A percentile compares a stretch with the other conserved stretches of the same genome.
These are phyloP conservation scores for Globomyces pollinis-pini DNA, from an alignment of 192 early-diverging fungal species.

Conservation along the genomic window DNA sequence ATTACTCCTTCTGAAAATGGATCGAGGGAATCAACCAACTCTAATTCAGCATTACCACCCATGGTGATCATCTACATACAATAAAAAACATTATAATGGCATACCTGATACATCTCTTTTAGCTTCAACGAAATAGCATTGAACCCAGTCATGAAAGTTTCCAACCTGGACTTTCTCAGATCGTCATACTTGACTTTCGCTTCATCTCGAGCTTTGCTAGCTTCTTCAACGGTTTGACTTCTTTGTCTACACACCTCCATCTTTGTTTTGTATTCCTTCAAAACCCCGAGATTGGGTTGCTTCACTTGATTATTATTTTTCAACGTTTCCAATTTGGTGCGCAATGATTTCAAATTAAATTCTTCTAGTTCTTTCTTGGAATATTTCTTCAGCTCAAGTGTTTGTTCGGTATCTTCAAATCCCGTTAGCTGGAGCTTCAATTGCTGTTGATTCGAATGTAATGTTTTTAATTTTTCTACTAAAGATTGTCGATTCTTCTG, in stretches of 20 bases:
- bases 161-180: constrained; percentile 67
- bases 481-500: constrained; percentile 18
- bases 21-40: constrained; percentile 93
- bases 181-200: constrained; percentile 68
- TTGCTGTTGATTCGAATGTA: not conserved
- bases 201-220: constrained; percentile 64
- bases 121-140: constrained; percentile 84
- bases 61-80: constrained; percentile 80
- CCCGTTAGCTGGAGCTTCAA: constrained; percentile 29
- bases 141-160: constrained; percentile 95
- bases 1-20: constrained; percentile 98
- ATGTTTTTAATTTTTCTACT: constrained; percentile 10
- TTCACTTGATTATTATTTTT: constrained; percentile 43
- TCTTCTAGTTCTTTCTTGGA: constrained; percentile 54
- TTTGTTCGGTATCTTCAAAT: constrained; percentile 34
- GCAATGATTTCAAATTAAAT: constrained; percentile 58
- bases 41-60: constrained; percentile 96
- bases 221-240: constrained; percentile 64
- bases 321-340: constrained; percentile 61
- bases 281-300: constrained; percentile 77
- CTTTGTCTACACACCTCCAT: constrained; percentile 65
- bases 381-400: constrained; percentile 41
- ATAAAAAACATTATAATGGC: not conserved
- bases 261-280: constrained; percentile 79
- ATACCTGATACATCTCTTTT: constrained; percentile 98